Evolutionary conservation across 345 rosid species (phyloP), one percentile per base, ranked within the genome.

Genomic region (Syzygium aqueum): DNA sequence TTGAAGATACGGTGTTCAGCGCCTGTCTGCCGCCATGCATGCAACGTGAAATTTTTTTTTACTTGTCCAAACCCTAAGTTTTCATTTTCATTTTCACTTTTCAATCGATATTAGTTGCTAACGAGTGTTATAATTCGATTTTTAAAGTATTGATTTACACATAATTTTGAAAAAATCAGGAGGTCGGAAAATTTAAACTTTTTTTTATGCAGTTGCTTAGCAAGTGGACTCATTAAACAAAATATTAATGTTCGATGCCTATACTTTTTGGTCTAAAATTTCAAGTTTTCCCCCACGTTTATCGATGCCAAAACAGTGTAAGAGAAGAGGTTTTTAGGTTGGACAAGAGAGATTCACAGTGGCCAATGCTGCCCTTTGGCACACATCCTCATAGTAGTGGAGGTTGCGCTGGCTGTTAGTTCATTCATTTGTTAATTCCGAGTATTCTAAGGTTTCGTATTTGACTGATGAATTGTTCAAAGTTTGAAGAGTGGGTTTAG

Each of bases 1-100:
- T 87, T 87, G 93, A 92, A 94, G 93, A 92, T 91, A 86, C 50
- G 30, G 85, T 91, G 93, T 87, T 88, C 90, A 88, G 91, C 80
- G 89, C 91, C 86, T 90, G 94, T 93, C 94, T 90, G 92, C 94
- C 92, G 92, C 93, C 96, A 93, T 90, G 91, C 93, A 94, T 85
- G 91, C 94, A 84, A 89, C 91, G 90, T 90, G 90, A 91, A 86
- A 86, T 51, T 27, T 54, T 59, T 40, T 25, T 56, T 14, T 13
- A 40, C 52, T 17, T 33, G 23, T 67, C n/a, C 21, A 52, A 25
- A 33, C 77, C 52, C 52, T 23, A 73, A 67, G 6, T 54, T 54
- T 54, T 22, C 25, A 5, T 19, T 73, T 19, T 73, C 82, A 5
- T 22, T 16, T 16, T 67, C 40, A 11, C 21, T 19, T 5, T 37